These are phyloP conservation scores for Tetrapyrgos nigripes DNA, from an alignment of 1,284 basidiomycete genomes.

Conservation along the genomic window DNA sequence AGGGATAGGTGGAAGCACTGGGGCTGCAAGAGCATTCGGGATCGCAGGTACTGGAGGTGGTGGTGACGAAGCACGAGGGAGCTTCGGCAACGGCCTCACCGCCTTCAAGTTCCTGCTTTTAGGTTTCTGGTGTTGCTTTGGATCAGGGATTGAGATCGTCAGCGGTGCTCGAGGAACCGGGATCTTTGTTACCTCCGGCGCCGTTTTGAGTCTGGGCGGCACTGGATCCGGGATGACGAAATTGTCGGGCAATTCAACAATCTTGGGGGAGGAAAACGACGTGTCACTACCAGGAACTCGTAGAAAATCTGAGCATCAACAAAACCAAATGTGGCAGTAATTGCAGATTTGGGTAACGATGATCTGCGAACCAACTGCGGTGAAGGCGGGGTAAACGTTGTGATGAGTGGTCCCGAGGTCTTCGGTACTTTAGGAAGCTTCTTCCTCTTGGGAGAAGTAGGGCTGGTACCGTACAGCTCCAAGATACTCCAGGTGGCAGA, in stretches of 20 bases:
- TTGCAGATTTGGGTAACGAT: constrained; percentile 6
- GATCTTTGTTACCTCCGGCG: not conserved
- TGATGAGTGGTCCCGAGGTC: not conserved
- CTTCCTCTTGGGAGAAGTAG: not conserved
- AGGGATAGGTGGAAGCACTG: not conserved
- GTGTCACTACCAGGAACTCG: not conserved
- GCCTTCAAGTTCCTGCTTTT: constrained; percentile 1
- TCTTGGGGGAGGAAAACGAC: not conserved
- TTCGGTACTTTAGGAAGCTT: not conserved
- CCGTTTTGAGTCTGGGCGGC: not conserved
- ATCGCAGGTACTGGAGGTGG: constrained; percentile 10
- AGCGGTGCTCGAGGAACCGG: not conserved
- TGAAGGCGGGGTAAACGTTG: constrained; percentile 8
- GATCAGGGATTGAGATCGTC: not conserved
- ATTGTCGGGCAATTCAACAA: constrained; percentile 15
- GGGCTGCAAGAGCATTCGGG: not conserved
- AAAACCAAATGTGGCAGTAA: constrained; percentile 8
- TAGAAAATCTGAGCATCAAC: not conserved
- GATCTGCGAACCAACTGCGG: not conserved
- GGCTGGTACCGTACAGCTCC: constrained; percentile 15
- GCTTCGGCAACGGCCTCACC: constrained; percentile 13
- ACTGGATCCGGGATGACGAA: not conserved
- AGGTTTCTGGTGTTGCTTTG: not conserved
- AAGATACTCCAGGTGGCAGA: constrained; percentile 15
- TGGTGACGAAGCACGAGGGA: constrained; percentile 10